Percentiles rank a stretch among this genome's conserved stretches.
Evolutionary conservation across 2,329 filamentous ascomycete genomes (phyloP).

Genomic region (Boeremia lycopersici): DNA sequence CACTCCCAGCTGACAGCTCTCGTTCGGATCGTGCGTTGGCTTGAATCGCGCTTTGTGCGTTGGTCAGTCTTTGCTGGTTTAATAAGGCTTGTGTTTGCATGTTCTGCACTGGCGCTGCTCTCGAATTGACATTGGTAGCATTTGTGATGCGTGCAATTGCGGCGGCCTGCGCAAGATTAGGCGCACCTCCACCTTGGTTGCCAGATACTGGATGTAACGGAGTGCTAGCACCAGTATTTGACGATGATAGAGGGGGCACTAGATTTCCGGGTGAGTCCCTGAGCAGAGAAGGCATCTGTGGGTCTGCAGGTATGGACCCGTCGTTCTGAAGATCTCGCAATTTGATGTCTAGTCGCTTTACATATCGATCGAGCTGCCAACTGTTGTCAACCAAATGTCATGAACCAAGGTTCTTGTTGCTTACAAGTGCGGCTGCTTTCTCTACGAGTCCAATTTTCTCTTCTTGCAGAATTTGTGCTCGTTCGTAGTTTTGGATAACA

Average conservation of each 20-base stretch:
- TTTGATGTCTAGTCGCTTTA: constrained; percentile 67
- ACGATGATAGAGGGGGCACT: constrained; percentile 55
- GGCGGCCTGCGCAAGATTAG: constrained; percentile 57
- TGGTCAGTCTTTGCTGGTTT: constrained; percentile 46
- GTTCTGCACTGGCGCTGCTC: constrained; percentile 42
- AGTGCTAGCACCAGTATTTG: constrained; percentile 52
- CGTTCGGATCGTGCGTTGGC: constrained; percentile 51
- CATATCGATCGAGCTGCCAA: constrained; percentile 62
- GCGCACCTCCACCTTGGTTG: constrained; percentile 60
- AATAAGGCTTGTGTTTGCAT: constrained; percentile 46
- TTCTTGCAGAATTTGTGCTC: constrained; percentile 71
- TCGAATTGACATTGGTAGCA: constrained; percentile 43
- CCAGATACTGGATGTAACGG: constrained; percentile 62
- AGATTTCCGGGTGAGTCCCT: constrained; percentile 55
- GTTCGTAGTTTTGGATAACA: constrained; percentile 71
- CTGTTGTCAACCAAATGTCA: constrained; percentile 17
- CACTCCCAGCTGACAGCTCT: constrained; percentile 60
- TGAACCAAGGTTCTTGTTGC: background rate
- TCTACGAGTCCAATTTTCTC: constrained; percentile 75
- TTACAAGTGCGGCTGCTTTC: constrained; percentile 68
- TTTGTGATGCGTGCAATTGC: constrained; percentile 52
- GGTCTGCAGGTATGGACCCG: constrained; percentile 64
- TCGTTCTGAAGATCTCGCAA: constrained; percentile 64
- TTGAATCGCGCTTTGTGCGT: constrained; percentile 41
- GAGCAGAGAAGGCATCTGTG: constrained; percentile 64